Evolutionary conservation across 176 grass and related monocot species (phyloP).

Genomic region (Elymus sibiricus): DNA sequence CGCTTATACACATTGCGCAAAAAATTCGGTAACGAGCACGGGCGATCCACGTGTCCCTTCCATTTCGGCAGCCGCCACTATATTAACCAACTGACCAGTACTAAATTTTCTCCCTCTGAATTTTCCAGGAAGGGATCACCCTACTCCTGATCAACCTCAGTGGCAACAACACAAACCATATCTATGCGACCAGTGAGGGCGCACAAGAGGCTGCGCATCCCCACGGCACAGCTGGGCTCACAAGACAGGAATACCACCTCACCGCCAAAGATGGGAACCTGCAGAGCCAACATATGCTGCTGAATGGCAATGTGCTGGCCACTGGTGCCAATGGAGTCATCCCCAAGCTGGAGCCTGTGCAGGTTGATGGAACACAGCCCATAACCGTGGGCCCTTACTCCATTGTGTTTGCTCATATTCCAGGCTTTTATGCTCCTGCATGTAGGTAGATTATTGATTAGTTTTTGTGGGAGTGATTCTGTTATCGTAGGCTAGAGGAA

Average conservation of each 20-base stretch:
- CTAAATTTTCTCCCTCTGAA: not conserved
- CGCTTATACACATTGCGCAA: conserved; percentile 65
- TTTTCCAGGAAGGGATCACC: conserved; percentile 64
- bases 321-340: conserved; percentile 55
- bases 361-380: conserved; percentile 48
- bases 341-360: conserved; percentile 60
- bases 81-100: not conserved
- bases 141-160: conserved; percentile 79
- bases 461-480: conserved; percentile 4
- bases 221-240: conserved; percentile 5
- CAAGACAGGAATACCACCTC: conserved; percentile 90
- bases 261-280: conserved; percentile 66
- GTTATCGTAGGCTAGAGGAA: conserved; percentile 29
- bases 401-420: conserved; percentile 84
- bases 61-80: not conserved
- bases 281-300: conserved; percentile 85
- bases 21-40: conserved; percentile 37
- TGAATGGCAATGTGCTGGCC: conserved; percentile 67
- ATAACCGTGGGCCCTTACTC: conserved; percentile 75
- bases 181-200: conserved; percentile 24
- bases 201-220: conserved; percentile 1
- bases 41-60: not conserved
- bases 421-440: conserved; percentile 60
- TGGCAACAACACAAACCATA: conserved; percentile 36
- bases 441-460: conserved; percentile 52